phyloP scores from a whole-genome alignment of 169 alveolate genomes.

The Cryptosporidium ubiquitum region DNA sequence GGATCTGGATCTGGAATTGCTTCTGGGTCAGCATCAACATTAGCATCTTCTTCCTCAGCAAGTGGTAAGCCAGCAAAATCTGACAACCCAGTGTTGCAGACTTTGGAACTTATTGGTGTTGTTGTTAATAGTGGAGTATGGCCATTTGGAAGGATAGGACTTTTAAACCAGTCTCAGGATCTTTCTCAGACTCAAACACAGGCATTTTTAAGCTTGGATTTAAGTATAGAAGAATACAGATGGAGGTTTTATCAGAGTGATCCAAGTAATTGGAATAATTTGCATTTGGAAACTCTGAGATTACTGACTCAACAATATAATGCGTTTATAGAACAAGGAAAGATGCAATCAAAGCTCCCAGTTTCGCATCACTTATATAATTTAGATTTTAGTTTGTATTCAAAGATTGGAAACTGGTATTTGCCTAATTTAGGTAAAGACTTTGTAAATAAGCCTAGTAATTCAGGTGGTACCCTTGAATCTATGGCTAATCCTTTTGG shows the following conservation, averaged over 20 bases:
- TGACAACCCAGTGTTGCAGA: constrained; percentile 21
- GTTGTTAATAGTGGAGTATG: constrained; percentile 69
- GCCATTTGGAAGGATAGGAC: constrained; percentile 69
- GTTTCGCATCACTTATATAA: constrained; percentile 8
- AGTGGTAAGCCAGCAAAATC: not conserved
- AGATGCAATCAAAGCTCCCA: constrained; percentile 8
- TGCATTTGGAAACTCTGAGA: constrained; percentile 31
- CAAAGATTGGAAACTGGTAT: constrained; percentile 53
- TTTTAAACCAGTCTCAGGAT: constrained; percentile 13
- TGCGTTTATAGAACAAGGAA: constrained; percentile 35
- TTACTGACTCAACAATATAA: not conserved
- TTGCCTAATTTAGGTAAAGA: constrained; percentile 56
- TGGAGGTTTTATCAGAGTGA: constrained; percentile 54
- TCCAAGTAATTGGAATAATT: constrained; percentile 13
- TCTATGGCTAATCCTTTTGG: constrained; percentile 15
- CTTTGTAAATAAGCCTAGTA: not conserved
- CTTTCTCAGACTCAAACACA: not conserved
- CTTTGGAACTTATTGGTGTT: constrained; percentile 46
- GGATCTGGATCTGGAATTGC: not conserved
- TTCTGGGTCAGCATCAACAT: not conserved
- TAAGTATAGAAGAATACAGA: constrained; percentile 58
- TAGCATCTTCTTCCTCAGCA: not conserved
- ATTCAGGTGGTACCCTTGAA: not conserved
- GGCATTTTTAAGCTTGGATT: constrained; percentile 29
- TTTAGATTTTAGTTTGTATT: constrained; percentile 35